Evolutionary conservation across 257 asterid genomes (phyloP).

Genomic region (Coffea canephora): DNA sequence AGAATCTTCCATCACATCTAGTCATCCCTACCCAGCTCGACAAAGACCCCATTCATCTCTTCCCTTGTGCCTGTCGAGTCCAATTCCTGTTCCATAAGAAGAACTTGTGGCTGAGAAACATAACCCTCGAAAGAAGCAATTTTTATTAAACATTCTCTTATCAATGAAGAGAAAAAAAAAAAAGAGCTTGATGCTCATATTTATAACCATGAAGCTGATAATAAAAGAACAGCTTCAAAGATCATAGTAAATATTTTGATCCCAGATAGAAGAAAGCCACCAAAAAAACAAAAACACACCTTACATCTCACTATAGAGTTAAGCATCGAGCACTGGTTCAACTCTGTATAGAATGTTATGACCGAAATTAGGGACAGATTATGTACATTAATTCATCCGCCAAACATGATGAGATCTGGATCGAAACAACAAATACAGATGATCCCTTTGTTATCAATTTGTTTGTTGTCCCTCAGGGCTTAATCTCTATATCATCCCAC

Average conservation of each 20-base stretch:
- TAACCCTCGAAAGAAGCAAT: background rate
- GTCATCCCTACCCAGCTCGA: slow-evolving; percentile 26
- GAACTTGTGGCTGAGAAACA: background rate
- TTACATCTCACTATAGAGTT: background rate
- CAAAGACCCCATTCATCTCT: slow-evolving; percentile 24
- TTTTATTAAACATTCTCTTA: background rate
- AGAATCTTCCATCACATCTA: slow-evolving; percentile 32
- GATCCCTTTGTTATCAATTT: too few relatives aligned
- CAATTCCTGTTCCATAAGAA: slow-evolving; percentile 7
- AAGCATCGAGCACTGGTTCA: background rate
- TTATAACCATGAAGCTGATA: slow-evolving; percentile 7
- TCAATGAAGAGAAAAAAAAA: background rate
- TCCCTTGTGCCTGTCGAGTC: slow-evolving; percentile 14
- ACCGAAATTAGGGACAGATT: background rate
- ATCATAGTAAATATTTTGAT: background rate
- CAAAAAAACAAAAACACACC: background rate
- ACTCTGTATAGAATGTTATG: background rate
- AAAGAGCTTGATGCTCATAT: background rate
- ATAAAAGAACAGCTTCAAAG: slow-evolving; percentile 12
- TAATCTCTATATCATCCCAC: slow-evolving; percentile 45
- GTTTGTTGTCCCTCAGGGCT: slow-evolving; percentile 13
- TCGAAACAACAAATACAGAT: background rate
- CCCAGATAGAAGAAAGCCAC: background rate
- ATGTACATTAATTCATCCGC: background rate
- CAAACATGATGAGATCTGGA: background rate